Conservation (phyloP, 208 protist species). For the Trichomonas vaginalis region DNA sequence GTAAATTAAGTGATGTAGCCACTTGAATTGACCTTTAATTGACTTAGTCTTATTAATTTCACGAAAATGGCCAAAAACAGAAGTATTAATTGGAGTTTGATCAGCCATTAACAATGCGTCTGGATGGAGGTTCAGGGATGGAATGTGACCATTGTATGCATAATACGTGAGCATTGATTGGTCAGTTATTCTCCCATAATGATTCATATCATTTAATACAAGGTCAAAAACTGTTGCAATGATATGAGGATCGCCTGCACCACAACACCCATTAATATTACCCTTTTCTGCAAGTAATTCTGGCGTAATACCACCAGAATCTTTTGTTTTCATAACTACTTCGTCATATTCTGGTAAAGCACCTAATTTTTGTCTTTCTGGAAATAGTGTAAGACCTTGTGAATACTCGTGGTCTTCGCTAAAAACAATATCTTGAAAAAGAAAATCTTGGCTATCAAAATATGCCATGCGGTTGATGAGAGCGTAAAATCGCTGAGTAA, state of each 20-base stretch:
- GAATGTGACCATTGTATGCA: background rate
- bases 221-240: background rate
- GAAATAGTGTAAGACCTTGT: background rate
- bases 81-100: background rate
- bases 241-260: no score
- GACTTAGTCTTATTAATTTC: background rate
- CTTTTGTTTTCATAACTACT: background rate
- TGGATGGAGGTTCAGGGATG: background rate
- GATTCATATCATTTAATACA: background rate
- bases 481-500: background rate
- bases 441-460: background rate
- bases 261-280: background rate
- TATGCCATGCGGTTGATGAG: background rate
- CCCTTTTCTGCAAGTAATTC: background rate
- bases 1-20: background rate
- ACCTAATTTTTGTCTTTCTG: background rate
- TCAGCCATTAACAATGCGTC: background rate
- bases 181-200: background rate
- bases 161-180: background rate
- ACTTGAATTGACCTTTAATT: background rate
- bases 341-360: background rate
- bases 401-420: background rate
- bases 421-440: background rate
- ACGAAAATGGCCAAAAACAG: background rate
- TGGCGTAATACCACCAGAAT: background rate